Conservation (phyloP, 768 basidiomycete species). For the Cystobasidium onofrii region DNA sequence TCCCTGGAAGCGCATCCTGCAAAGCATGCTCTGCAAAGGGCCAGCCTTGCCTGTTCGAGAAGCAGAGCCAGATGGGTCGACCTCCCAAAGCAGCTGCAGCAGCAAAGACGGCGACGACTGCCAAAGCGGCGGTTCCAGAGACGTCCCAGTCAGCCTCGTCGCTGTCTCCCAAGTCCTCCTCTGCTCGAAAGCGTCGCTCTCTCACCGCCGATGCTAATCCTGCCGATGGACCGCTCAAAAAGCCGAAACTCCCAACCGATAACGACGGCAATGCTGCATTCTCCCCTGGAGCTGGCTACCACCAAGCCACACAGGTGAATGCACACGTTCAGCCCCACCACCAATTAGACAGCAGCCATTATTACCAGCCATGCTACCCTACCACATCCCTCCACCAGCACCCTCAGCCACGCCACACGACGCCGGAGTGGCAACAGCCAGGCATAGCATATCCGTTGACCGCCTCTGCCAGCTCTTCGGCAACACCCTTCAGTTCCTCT, state of each 20-base stretch:
- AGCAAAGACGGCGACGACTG: background rate
- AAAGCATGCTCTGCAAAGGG: slow-evolving; percentile 14
- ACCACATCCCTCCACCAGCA: background rate
- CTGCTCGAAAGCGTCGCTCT: background rate
- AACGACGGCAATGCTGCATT: background rate
- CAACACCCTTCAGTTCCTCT: background rate
- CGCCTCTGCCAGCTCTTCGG: too few relatives aligned
- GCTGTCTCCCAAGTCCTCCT: background rate
- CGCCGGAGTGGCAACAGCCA: background rate
- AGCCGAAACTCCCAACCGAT: background rate
- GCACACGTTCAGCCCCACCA: background rate
- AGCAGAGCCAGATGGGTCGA: slow-evolving; percentile 25
- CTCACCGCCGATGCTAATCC: background rate
- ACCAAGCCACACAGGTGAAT: too few relatives aligned
- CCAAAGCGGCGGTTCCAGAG: background rate
- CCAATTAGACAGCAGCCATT: background rate
- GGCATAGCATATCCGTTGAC: background rate
- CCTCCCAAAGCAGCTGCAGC: slow-evolving; percentile 21
- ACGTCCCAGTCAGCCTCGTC: background rate
- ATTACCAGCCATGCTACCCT: background rate
- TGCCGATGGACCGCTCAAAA: background rate
- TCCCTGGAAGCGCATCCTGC: background rate
- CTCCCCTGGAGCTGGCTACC: too few relatives aligned
- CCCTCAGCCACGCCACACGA: background rate
- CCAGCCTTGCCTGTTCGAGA: slow-evolving; percentile 24